Evolutionary conservation across 768 basidiomycete species (phyloP), one percentile per base, ranked within the genome.

Genomic region (Boletales sp.): DNA sequence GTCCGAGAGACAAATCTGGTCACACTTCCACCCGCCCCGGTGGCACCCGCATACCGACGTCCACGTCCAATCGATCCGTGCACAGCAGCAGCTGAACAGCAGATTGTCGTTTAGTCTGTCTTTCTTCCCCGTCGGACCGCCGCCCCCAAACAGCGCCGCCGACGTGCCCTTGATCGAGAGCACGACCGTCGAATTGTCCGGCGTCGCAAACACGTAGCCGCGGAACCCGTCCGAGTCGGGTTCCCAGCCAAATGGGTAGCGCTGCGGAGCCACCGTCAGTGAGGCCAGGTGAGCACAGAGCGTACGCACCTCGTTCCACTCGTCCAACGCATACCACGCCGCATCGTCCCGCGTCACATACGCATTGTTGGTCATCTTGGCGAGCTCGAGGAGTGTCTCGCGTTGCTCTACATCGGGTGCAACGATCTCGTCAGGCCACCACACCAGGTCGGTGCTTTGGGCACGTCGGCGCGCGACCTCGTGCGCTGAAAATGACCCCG

Each of bases 361-460:
- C 42, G 95, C 92, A 63, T 98, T 92, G 61, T 86, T 90, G 36
- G 91, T 82, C 90, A 99, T 97, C 80, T 92, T 97, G 10, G 94
- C 95, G 41, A 99, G 77, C 51, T 82, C 73, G 31, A 89, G 74
- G 29, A 98, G 70, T 2, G 90, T 87, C 53, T 85, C 81, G 38
- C 90, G 75, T 44, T 79, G 81, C 59, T 84, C 81, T 18, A 90
- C 78, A 66, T 97, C 84, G 3, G 95, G 95, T 0, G 74, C 87
- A 3, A 72, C 47, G 1, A 91, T 72, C 51, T 88, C 85, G 7
- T 84, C 80, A 61, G 87, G 86, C 9, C 86, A 80, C 94, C 94
- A 97, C 8, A 68, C 66, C 29, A 81, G 58, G 36, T 56, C 55
- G 43, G 73, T 64, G 50, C 71, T 79, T 48, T 83, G 75, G 6